Evolutionary conservation across 305 asterid species (phyloP), one percentile per base, ranked within the genome.

Genomic region (Nicotiana rustica): DNA sequence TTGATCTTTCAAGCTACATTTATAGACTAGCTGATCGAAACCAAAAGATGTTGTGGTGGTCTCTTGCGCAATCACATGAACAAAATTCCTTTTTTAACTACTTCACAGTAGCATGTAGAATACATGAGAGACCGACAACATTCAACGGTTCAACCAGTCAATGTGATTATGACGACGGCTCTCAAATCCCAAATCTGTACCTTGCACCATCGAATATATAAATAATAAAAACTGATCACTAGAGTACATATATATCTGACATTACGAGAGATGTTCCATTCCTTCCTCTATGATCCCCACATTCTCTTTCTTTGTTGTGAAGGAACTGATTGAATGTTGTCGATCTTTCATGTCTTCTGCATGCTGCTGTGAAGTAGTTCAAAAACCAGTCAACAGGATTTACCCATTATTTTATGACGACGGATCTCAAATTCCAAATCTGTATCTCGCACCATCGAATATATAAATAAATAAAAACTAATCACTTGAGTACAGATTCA

Each of bases 71-170:
- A 73, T 33, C 65, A 75, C 47, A 25, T 75, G 65, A 71, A 49
- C 65, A 38, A 0, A 75, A 52, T 52, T 49, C 41, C 13, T 3
- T 73, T 73, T 52, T 25, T 0, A 52, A 75, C 80, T 75, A 52
- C 10, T 52, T 75, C 80, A 75, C 47, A 75, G 19, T 29, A 52
- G 80, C 80, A 73, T 52, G 65, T 29, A 75, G 31, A 75, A 52
- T 25, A 52, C 47, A 4, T 29, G 17, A 75, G 65, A 52, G 6
- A 33, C 80, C 47, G 55, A 29, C 80, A 75, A 14, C 47, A 15
- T 35, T 75, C 41, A 33, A 3, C 36, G 36, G 36, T 33, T 33
- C 36, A 21, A n/a, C 41, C 79, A 49, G 62, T 47, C 29, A 49
- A 73, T 31, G 9, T 73, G 79, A 47, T 73, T 49, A 13, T 73